Evolutionary conservation across 139 green algal genomes (phyloP).

Genomic region (Chlorella ohadii): DNA sequence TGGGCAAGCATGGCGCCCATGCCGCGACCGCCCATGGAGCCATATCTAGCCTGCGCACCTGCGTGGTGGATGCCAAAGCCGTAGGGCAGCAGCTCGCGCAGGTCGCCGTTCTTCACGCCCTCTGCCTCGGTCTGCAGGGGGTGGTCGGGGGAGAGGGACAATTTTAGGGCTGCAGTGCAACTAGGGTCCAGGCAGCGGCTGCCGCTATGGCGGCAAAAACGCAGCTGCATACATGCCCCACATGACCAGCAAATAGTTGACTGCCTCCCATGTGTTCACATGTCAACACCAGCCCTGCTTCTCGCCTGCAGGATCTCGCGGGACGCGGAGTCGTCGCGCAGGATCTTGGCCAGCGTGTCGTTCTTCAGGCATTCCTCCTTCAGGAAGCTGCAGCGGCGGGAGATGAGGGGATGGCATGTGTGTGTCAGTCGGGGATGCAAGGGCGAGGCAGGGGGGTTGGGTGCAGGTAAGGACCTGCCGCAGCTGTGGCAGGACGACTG

Average conservation of each 20-base stretch:
- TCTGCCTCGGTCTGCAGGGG: conserved; percentile 83
- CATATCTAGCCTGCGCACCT: too few relatives aligned
- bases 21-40: too few relatives aligned
- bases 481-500: too few relatives aligned
- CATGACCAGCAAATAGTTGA: too few relatives aligned
- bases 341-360: conserved; percentile 81
- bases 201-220: too few relatives aligned
- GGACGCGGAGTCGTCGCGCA: conserved; percentile 82
- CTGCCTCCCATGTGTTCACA: too few relatives aligned
- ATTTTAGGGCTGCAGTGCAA: not conserved
- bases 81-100: conserved; percentile 94
- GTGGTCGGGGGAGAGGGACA: not conserved
- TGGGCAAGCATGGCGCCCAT: too few relatives aligned
- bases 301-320: conserved; percentile 85
- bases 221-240: too few relatives aligned
- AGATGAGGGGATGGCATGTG: not conserved
- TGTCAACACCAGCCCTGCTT: too few relatives aligned
- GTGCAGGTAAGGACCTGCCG: too few relatives aligned
- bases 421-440: not conserved
- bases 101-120: conserved; percentile 80
- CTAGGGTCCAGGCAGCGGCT: too few relatives aligned
- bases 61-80: conserved; percentile 98
- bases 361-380: conserved; percentile 84
- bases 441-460: too few relatives aligned
- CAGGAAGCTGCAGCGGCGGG: conserved; percentile 63